Percentiles rank a stretch among this genome's conserved stretches.
Conservation (phyloP, 768 basidiomycete genomes). For the Pluteus cervinus region DNA sequence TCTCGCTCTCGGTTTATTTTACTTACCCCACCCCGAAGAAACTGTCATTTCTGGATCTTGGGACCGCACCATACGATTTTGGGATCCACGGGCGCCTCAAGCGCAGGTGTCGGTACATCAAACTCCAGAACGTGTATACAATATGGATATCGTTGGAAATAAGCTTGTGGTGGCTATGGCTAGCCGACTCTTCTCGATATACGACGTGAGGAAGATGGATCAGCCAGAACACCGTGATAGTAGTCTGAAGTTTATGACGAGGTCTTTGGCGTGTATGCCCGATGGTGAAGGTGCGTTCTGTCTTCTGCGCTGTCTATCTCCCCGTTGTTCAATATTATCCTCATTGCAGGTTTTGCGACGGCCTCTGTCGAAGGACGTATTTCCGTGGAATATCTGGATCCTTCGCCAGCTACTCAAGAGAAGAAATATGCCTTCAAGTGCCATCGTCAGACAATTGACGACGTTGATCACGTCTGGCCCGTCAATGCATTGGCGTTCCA, state of each 20-base stretch:
- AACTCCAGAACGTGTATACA: slow-evolving; percentile 82
- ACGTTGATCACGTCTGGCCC: slow-evolving; percentile 94
- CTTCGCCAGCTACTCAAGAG: slow-evolving; percentile 68
- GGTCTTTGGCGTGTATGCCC: slow-evolving; percentile 86
- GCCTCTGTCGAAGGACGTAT: slow-evolving; percentile 95
- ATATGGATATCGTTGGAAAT: slow-evolving; percentile 71
- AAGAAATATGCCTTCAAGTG: slow-evolving; percentile 96
- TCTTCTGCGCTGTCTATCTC: slow-evolving; percentile 2
- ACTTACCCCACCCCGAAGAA: slow-evolving; percentile 34
- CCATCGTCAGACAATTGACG: slow-evolving; percentile 84
- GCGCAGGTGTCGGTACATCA: slow-evolving; percentile 54
- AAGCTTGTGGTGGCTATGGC: slow-evolving; percentile 92
- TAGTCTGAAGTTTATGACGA: slow-evolving; percentile 92
- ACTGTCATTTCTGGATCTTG: slow-evolving; percentile 82
- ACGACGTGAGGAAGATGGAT: slow-evolving; percentile 76
- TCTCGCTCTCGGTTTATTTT: background rate
- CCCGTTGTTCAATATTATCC: background rate
- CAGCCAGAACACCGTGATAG: slow-evolving; percentile 81
- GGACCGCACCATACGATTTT: slow-evolving; percentile 85
- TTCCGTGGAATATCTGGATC: slow-evolving; percentile 95
- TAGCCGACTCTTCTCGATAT: slow-evolving; percentile 84
- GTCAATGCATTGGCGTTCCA: slow-evolving; percentile 96
- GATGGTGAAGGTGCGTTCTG: slow-evolving; percentile 75
- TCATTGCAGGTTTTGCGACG: slow-evolving; percentile 73
- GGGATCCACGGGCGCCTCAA: slow-evolving; percentile 67